A percentile compares a stretch with the other conserved stretches of the same genome.
phyloP scores from a whole-genome alignment of 2,329 filamentous ascomycete species.

The Whalleya microplaca region DNA sequence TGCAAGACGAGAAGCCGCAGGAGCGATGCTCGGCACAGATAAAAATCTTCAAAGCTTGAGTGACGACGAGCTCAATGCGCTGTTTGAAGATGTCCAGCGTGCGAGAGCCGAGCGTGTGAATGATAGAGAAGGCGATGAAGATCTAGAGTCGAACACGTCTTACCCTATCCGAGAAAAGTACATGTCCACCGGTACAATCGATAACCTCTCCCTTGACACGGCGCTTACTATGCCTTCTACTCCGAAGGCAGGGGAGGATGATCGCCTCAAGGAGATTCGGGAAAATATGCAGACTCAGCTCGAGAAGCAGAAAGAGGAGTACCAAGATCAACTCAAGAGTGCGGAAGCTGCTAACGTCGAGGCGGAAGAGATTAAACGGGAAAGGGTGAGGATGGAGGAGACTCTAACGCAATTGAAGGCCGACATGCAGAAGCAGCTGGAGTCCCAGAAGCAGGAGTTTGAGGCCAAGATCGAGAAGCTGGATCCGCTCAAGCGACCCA shows the following conservation, averaged over 20 bases:
- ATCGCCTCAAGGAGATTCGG: conserved; percentile 72
- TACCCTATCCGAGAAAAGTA: conserved; percentile 93
- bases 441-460: conserved; percentile 80
- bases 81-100: conserved; percentile 93
- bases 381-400: conserved; percentile 86
- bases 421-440: conserved; percentile 86
- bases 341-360: conserved; percentile 77
- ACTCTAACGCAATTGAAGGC: conserved; percentile 77
- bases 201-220: conserved; percentile 96
- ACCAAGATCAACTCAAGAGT: conserved; percentile 73
- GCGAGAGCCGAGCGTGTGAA: conserved; percentile 77
- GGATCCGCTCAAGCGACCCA: conserved; percentile 64
- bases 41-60: conserved; percentile 89
- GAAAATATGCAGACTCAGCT: conserved; percentile 85
- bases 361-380: conserved; percentile 79
- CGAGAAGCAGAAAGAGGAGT: conserved; percentile 84
- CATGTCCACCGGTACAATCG: conserved; percentile 89
- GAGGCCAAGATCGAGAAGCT: conserved; percentile 82
- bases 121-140: conserved; percentile 80
- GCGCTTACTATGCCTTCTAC: conserved; percentile 93
- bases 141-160: conserved; percentile 85
- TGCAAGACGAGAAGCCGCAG: conserved; percentile 89
- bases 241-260: conserved; percentile 78
- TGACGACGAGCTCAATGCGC: conserved; percentile 89
- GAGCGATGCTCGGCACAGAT: conserved; percentile 84